A percentile compares a stretch with the other conserved stretches of the same genome.
These are phyloP conservation scores for Nicotiana paniculata DNA, from an alignment of 257 asterid genomes.

Conservation along the genomic window DNA sequence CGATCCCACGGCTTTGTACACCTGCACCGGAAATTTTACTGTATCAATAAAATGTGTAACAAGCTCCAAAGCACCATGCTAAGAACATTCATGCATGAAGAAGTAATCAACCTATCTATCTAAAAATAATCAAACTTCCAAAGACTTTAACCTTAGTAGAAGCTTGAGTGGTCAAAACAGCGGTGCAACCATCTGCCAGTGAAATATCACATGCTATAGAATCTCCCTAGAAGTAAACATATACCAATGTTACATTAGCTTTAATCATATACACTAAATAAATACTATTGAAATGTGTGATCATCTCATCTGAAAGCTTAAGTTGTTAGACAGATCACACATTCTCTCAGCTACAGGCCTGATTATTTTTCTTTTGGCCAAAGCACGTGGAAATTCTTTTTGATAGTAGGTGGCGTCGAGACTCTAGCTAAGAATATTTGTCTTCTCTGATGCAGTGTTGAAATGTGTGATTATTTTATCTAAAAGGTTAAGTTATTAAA, in stretches of 20 bases:
- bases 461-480: no score
- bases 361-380: no score
- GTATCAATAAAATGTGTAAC: neutral
- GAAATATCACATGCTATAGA: conserved; percentile 48
- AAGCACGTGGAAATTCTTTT: no score
- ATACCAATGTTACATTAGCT: neutral
- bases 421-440: no score
- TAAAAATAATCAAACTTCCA: neutral
- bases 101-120: neutral
- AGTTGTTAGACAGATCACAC: no score
- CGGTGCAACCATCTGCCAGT: conserved; percentile 62
- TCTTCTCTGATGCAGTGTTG: no score
- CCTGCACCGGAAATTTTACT: conserved; percentile 33
- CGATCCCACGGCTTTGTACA: conserved; percentile 65
- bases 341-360: no score
- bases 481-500: no score
- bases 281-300: no score
- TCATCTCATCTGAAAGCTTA: no score
- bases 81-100: neutral
- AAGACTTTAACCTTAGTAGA: conserved; percentile 73
- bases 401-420: no score
- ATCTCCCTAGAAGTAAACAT: conserved; percentile 57
- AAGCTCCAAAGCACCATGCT: neutral
- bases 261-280: neutral
- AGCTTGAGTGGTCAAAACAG: conserved; percentile 93